Evolutionary conservation across 352 stramenopile genomes (phyloP).

Genomic region (Aphanomyces cochlioides): DNA sequence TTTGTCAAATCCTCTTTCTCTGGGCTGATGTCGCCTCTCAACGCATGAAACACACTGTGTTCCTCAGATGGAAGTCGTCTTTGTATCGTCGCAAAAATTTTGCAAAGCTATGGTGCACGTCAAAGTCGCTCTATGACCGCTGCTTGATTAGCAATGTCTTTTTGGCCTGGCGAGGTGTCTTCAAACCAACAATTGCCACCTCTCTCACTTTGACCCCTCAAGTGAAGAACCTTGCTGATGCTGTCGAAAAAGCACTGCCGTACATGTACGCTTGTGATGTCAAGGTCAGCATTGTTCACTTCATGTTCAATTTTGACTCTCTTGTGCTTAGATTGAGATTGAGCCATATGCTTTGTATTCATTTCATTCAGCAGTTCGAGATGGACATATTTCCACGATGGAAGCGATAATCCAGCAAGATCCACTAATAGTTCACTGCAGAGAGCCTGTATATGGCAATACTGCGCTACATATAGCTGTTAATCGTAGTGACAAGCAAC

Average conservation of each 20-base stretch:
- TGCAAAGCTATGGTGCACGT: slow-evolving; percentile 21
- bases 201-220: not conserved
- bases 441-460: slow-evolving; percentile 27
- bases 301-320: too few relatives aligned
- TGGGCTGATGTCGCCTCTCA: slow-evolving; percentile 21
- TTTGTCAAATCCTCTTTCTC: slow-evolving; percentile 9
- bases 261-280: not conserved
- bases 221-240: too few relatives aligned
- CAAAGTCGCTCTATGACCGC: not conserved
- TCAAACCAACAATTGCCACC: not conserved
- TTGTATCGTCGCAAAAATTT: slow-evolving; percentile 9
- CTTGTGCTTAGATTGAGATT: not conserved
- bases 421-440: slow-evolving; percentile 6
- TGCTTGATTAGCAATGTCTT: slow-evolving; percentile 8
- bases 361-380: slow-evolving; percentile 10
- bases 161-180: not conserved
- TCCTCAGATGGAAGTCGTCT: slow-evolving; percentile 3
- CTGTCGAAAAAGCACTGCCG: slow-evolving; percentile 8
- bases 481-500: slow-evolving; percentile 1
- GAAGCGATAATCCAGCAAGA: slow-evolving; percentile 17
- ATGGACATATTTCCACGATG: slow-evolving; percentile 15
- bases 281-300: too few relatives aligned
- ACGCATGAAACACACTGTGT: slow-evolving; percentile 5
- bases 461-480: slow-evolving; percentile 23
- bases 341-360: slow-evolving; percentile 8